Conservation (phyloP, 2,329 filamentous ascomycete species). For the Passalora sequoiae region DNA sequence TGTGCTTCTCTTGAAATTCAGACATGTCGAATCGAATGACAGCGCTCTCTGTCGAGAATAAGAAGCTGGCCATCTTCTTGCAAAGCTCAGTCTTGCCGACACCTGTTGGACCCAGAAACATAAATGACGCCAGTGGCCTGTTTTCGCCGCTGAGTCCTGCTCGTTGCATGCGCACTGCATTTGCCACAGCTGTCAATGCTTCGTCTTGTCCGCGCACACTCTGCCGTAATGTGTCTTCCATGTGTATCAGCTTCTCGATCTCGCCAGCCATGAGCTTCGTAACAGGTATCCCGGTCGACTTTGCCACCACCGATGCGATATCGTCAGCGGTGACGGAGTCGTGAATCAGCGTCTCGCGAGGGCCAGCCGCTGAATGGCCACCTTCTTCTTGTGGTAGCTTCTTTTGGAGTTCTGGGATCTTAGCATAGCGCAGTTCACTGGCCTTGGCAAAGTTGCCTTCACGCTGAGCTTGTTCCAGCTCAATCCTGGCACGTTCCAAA, state of each 20-base stretch:
- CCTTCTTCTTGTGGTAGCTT: conserved; percentile 71
- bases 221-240: conserved; percentile 83
- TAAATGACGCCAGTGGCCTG: conserved; percentile 85
- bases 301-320: conserved; percentile 85
- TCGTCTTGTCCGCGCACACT: conserved; percentile 91
- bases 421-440: conserved; percentile 83
- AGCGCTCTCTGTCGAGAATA: conserved; percentile 87
- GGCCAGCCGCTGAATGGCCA: conserved; percentile 37
- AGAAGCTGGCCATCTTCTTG: conserved; percentile 88
- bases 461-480: conserved; percentile 81
- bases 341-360: conserved; percentile 64
- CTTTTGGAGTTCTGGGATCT: conserved; percentile 73
- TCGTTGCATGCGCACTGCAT: conserved; percentile 89
- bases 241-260: conserved; percentile 87
- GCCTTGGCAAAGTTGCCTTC: conserved; percentile 84
- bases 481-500: conserved; percentile 77
- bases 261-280: conserved; percentile 89
- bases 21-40: conserved; percentile 96
- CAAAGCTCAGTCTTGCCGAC: conserved; percentile 96
- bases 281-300: conserved; percentile 87
- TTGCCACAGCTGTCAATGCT: conserved; percentile 81
- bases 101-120: conserved; percentile 95
- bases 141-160: conserved; percentile 90
- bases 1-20: conserved; percentile 97
- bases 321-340: conserved; percentile 95